A percentile compares a stretch with the other conserved stretches of the same genome.
These are phyloP conservation scores for Zymoseptoria ardabiliae DNA, from an alignment of 2,329 filamentous ascomycete genomes.

Conservation along the genomic window DNA sequence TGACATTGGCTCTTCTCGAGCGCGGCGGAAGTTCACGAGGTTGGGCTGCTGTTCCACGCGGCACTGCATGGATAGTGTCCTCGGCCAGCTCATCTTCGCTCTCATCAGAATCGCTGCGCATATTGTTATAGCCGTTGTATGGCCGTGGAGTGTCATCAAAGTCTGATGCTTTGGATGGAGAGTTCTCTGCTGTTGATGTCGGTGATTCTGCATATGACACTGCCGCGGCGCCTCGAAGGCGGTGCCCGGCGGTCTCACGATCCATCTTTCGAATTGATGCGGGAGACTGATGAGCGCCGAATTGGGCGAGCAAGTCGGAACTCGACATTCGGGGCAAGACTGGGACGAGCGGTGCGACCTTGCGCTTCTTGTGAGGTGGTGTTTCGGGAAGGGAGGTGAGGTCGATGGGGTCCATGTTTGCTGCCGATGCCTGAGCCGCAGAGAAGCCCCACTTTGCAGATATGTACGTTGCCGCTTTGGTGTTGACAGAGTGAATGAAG, in stretches of 20 bases:
- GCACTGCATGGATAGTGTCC: constrained; percentile 15
- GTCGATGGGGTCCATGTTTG: constrained; percentile 2
- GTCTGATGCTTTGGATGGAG: constrained; percentile 7
- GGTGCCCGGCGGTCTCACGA: constrained; percentile 8
- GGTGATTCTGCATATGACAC: constrained; percentile 21
- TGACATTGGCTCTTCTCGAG: constrained; percentile 19
- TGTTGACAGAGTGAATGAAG: neutral
- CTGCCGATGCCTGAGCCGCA: neutral
- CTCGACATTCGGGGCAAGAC: constrained; percentile 10
- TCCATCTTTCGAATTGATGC: constrained; percentile 22
- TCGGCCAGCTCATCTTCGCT: constrained; percentile 21
- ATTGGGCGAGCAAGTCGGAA: constrained; percentile 22
- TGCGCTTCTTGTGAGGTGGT: constrained; percentile 19
- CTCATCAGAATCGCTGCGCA: constrained; percentile 1
- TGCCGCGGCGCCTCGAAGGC: constrained; percentile 7
- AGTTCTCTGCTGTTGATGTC: constrained; percentile 7
- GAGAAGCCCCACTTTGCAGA: neutral
- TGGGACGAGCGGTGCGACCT: constrained; percentile 10
- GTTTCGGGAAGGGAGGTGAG: neutral
- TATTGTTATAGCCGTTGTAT: constrained; percentile 4
- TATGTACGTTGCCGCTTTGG: neutral
- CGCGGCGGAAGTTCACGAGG: constrained; percentile 20
- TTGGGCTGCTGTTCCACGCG: constrained; percentile 4
- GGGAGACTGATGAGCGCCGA: constrained; percentile 22
- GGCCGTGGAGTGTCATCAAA: constrained; percentile 11